Evolutionary conservation across 2,329 filamentous ascomycete species (phyloP).

Genomic region (Grosmannia huntii): DNA sequence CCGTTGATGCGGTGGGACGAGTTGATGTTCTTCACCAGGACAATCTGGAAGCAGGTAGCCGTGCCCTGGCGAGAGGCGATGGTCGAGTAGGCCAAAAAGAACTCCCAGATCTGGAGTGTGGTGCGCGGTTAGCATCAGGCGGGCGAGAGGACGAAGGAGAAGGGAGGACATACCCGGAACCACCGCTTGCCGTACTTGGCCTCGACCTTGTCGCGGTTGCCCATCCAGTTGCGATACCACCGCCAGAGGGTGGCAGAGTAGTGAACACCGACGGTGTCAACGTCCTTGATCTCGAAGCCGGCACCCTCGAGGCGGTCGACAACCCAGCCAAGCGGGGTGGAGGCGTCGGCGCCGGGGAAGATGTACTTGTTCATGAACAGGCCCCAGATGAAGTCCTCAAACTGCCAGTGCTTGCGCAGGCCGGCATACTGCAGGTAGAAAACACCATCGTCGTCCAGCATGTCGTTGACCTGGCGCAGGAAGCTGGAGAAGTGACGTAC

Average conservation of each 20-base stretch:
- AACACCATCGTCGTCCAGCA: constrained; percentile 91
- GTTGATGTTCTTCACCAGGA: constrained; percentile 82
- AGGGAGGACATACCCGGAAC: constrained; percentile 62
- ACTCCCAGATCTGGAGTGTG: constrained; percentile 66
- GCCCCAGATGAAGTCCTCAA: constrained; percentile 95
- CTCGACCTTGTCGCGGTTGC: constrained; percentile 80
- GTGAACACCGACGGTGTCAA: constrained; percentile 92
- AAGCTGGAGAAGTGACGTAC: constrained; percentile 77
- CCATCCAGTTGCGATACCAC: constrained; percentile 98
- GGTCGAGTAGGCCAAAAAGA: constrained; percentile 75
- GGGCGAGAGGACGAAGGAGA: neutral
- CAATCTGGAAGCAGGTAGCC: constrained; percentile 80
- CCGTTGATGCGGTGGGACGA: constrained; percentile 71
- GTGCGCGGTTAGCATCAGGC: neutral
- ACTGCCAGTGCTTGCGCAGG: constrained; percentile 90
- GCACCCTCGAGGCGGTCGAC: constrained; percentile 73
- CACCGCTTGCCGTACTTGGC: constrained; percentile 92
- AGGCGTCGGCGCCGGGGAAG: constrained; percentile 94
- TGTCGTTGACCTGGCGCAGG: constrained; percentile 76
- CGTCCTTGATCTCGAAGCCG: constrained; percentile 79
- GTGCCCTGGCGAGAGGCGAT: constrained; percentile 74
- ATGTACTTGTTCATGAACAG: constrained; percentile 99
- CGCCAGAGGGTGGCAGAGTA: constrained; percentile 94
- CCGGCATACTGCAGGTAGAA: constrained; percentile 96
- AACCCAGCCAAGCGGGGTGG: constrained; percentile 81